A percentile compares a stretch with the other conserved stretches of the same genome.
Evolutionary conservation across 2,329 filamentous ascomycete species (phyloP).

Genomic region (Fusarium subglutinans): DNA sequence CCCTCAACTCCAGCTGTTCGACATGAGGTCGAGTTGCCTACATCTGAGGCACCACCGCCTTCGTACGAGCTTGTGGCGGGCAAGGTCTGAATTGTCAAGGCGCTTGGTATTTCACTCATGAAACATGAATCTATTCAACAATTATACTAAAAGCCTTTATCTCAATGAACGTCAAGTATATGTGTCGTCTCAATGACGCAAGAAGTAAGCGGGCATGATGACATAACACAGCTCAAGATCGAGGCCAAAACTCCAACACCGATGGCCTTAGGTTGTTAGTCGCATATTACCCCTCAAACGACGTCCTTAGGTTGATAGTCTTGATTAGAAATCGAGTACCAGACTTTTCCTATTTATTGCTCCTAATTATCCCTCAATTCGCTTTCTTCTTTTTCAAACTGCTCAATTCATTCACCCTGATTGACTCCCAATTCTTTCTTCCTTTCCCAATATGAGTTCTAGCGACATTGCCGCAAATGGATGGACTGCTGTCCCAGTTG

Average conservation of each 20-base stretch:
- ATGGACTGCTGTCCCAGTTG: constrained; percentile 56
- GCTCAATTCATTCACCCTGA: background rate
- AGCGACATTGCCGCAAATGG: constrained; percentile 46
- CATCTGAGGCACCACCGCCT: background rate
- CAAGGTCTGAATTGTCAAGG: background rate
- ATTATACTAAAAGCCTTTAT: fast-evolving
- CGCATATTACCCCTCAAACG: constrained; percentile 24
- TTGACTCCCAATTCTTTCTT: background rate
- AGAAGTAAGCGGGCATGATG: background rate
- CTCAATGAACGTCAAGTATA: background rate
- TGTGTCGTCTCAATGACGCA: background rate
- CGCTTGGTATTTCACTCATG: background rate
- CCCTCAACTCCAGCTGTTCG: background rate
- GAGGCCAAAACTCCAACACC: background rate
- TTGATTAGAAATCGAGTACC: background rate
- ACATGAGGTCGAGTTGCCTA: background rate
- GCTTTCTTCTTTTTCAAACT: no score
- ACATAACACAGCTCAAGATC: background rate
- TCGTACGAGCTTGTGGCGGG: constrained; percentile 4
- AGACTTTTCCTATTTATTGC: background rate
- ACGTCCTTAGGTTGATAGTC: constrained; percentile 25
- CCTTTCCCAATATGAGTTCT: background rate
- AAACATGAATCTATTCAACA: fast-evolving
- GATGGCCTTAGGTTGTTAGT: constrained; percentile 15
- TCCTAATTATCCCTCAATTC: background rate